These are phyloP conservation scores for Fusarium burgessii DNA, from an alignment of 2,329 filamentous ascomycete genomes.

Conservation along the genomic window DNA sequence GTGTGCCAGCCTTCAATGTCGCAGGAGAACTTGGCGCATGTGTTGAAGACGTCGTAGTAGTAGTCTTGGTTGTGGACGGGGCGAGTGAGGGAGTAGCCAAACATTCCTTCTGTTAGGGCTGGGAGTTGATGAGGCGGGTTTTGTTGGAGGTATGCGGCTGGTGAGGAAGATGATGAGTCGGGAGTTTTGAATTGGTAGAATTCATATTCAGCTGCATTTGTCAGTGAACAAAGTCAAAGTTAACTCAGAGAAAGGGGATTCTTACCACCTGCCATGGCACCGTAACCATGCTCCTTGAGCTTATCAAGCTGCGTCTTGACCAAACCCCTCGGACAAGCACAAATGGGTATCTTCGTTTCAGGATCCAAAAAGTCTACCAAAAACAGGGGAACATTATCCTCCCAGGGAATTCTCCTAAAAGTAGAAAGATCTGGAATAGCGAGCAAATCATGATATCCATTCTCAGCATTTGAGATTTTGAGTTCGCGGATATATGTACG, in stretches of 20 bases:
- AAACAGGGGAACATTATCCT: conserved; percentile 87
- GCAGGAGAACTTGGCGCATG: conserved; percentile 81
- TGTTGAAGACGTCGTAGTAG: conserved; percentile 88
- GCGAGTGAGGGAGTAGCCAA: conserved; percentile 89
- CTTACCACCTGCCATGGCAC: conserved; percentile 90
- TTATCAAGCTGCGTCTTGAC: conserved; percentile 76
- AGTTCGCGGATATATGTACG: conserved; percentile 88
- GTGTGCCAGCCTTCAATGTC: conserved; percentile 96
- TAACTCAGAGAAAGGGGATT: background rate
- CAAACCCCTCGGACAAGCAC: conserved; percentile 83
- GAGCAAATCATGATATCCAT: conserved; percentile 88
- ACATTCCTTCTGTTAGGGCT: conserved; percentile 91
- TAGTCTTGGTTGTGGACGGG: conserved; percentile 92
- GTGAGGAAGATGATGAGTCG: conserved; percentile 66
- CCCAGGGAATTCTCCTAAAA: conserved; percentile 91
- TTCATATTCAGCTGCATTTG: conserved; percentile 84
- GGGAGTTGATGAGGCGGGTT: conserved; percentile 82
- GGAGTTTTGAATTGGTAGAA: conserved; percentile 92
- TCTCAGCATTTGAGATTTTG: conserved; percentile 88
- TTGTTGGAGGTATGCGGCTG: conserved; percentile 78
- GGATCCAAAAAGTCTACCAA: conserved; percentile 86
- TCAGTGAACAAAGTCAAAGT: background rate
- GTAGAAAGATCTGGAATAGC: conserved; percentile 82
- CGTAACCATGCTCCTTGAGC: conserved; percentile 75
- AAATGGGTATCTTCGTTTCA: conserved; percentile 76